These are phyloP conservation scores for Hypoxylon sp. DNA, from an alignment of 2,329 filamentous ascomycete genomes.

Conservation along the genomic window DNA sequence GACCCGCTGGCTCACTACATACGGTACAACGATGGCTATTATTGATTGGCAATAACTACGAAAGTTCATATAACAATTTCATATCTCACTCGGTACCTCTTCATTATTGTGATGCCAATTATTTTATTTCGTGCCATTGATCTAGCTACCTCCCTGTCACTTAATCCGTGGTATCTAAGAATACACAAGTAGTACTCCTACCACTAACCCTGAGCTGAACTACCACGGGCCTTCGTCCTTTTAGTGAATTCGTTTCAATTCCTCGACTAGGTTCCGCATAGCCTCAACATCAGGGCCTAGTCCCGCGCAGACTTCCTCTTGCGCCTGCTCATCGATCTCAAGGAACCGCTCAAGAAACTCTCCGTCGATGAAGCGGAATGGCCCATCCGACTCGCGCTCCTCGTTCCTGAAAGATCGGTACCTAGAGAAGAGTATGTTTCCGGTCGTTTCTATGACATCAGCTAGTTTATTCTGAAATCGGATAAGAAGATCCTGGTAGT, in stretches of 20 bases:
- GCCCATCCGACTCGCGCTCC: slow-evolving; percentile 79
- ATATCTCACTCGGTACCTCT: not conserved
- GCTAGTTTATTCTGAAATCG: slow-evolving; percentile 82
- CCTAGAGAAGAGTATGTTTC: slow-evolving; percentile 80
- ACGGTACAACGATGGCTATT: not conserved
- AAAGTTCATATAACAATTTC: not conserved
- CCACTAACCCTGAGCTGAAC: not conserved
- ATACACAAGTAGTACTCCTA: not conserved
- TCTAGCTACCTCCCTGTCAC: not conserved
- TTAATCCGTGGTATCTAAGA: slow-evolving; percentile 9
- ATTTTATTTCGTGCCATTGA: not conserved
- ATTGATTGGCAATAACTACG: not conserved
- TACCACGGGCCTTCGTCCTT: not conserved
- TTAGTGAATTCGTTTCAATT: slow-evolving; percentile 74
- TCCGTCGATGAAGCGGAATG: slow-evolving; percentile 91
- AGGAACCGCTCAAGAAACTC: slow-evolving; percentile 91
- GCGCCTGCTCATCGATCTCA: slow-evolving; percentile 73
- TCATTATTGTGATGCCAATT: not conserved
- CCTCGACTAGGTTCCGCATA: slow-evolving; percentile 74
- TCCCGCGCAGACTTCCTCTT: slow-evolving; percentile 68
- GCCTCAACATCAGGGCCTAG: slow-evolving; percentile 73
- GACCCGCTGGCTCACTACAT: not conserved
- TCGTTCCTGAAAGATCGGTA: slow-evolving; percentile 88
- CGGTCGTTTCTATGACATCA: slow-evolving; percentile 75
- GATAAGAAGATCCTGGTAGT: slow-evolving; percentile 84